Evolutionary conservation across 257 asterid genomes (phyloP).

Genomic region (Gentiana dahurica): DNA sequence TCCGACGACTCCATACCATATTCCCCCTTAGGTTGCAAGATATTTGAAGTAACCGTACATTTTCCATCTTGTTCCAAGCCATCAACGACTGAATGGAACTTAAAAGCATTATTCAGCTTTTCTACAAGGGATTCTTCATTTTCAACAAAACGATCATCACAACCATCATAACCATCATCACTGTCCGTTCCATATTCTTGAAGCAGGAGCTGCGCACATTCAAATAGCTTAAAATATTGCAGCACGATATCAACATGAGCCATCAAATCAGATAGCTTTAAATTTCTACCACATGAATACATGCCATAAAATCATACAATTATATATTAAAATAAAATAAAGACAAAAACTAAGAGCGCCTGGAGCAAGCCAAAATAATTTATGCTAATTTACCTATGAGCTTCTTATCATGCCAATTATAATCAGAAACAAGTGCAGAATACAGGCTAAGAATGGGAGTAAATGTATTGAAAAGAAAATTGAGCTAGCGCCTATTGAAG

Average conservation of each 20-base stretch:
- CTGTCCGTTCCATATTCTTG: slow-evolving; percentile 61
- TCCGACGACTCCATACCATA: slow-evolving; percentile 43
- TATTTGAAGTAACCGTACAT: slow-evolving; percentile 16
- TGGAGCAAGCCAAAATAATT: no score
- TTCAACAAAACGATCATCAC: slow-evolving; percentile 35
- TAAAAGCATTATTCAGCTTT: slow-evolving; percentile 53
- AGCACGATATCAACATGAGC: background rate
- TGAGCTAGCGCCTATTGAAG: no score
- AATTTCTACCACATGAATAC: background rate
- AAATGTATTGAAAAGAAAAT: no score
- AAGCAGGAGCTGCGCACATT: slow-evolving; percentile 56
- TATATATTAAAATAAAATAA: no score
- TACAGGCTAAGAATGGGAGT: no score
- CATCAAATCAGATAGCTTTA: background rate
- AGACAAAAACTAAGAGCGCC: no score
- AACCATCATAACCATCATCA: slow-evolving; percentile 43
- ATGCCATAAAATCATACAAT: background rate
- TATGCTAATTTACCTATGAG: no score
- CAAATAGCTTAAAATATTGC: slow-evolving; percentile 10
- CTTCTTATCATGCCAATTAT: no score
- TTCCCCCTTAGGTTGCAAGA: slow-evolving; percentile 20
- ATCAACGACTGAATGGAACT: slow-evolving; percentile 17
- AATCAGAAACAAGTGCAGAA: no score
- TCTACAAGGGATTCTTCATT: slow-evolving; percentile 43
- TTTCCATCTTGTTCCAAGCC: slow-evolving; percentile 3